Percentiles rank a stretch among this genome's conserved stretches.
Evolutionary conservation across 2,329 filamentous ascomycete genomes (phyloP).

Genomic region (Pseudogymnoascus sp.): DNA sequence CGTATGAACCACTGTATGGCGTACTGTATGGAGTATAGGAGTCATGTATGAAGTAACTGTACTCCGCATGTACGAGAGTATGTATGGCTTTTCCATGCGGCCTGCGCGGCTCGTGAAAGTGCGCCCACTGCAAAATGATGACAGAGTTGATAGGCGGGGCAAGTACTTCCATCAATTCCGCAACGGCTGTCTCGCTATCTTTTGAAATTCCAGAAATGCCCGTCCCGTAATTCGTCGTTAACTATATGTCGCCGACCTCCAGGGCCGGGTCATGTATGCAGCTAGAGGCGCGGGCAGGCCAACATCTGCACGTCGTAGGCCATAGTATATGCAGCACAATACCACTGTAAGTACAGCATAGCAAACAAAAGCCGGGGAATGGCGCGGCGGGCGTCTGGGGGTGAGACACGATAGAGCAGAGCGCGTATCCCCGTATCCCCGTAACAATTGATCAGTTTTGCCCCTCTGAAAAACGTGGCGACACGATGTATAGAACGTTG

Average conservation of each 20-base stretch:
- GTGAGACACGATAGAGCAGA: conserved; percentile 4
- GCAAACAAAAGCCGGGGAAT: background rate
- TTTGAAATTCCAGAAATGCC: background rate
- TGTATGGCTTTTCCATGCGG: background rate
- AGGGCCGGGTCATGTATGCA: background rate
- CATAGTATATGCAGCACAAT: background rate
- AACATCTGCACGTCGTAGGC: background rate
- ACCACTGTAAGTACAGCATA: background rate
- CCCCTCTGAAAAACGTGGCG: background rate
- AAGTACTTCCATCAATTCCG: conserved; percentile 1
- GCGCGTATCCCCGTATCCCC: conserved; percentile 6
- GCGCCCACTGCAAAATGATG: background rate
- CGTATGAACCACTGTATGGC: background rate
- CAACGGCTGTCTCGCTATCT: conserved; percentile 7
- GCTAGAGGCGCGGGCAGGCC: conserved; percentile 1
- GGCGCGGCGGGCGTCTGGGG: background rate
- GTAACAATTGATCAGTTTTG: conserved; percentile 5
- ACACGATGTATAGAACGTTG: conserved; percentile 6
- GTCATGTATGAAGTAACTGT: conserved; percentile 5
- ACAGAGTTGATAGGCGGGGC: background rate
- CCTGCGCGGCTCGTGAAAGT: background rate
- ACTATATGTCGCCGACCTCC: background rate
- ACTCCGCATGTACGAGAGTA: background rate
- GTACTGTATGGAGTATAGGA: background rate
- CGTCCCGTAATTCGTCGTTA: background rate